Evolutionary conservation across 2,329 filamentous ascomycete species (phyloP), one percentile per base, ranked within the genome.

Genomic region (Penicillium digitatum): DNA sequence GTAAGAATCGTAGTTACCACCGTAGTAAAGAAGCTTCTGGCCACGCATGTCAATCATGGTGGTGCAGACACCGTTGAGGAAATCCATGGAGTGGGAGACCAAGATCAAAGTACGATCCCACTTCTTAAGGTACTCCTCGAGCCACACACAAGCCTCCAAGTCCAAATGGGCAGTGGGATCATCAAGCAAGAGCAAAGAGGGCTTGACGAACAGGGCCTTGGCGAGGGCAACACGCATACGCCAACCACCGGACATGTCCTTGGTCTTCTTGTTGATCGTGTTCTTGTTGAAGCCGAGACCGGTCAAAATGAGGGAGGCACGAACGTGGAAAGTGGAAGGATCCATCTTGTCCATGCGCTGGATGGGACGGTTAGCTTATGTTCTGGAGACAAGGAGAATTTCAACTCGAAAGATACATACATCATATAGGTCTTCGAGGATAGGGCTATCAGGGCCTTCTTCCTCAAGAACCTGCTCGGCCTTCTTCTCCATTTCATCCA

Each of bases 171-270:
- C 94, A 63, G 94, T 99, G 40, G 94, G 94, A 81, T 99, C 94
- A 74, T 99, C 94, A 69, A 99, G 91, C 64, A 99, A 84, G 48
- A 99, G 86, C 55, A 99, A 83, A 18, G 91, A 94, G 34, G 95
- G 94, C 84, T 95, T 95, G 79, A 99, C 93, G 81, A 99, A 99
- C 50, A 99, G 87, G 55, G 94, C 94, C 82, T 97, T 96, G 73
- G 84, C 94, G 58, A 99, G 87, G 55, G 94, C 94, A 56, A 99
- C 94, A 84, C 95, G 90, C 94, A 99, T 99, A 82, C 93, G 87
- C 94, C 94, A 99, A 68, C 94, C 94, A 90, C 94, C 94, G 64
- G 94, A 99, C 95, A 99, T 99, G 76, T 99, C 95, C 85, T 97
- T 99, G 69, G 95, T 99, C 86, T 95, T 96, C 85, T 99, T 99